Conservation (phyloP, 2,329 filamentous ascomycete species). For the Fusarium aywerte region DNA sequence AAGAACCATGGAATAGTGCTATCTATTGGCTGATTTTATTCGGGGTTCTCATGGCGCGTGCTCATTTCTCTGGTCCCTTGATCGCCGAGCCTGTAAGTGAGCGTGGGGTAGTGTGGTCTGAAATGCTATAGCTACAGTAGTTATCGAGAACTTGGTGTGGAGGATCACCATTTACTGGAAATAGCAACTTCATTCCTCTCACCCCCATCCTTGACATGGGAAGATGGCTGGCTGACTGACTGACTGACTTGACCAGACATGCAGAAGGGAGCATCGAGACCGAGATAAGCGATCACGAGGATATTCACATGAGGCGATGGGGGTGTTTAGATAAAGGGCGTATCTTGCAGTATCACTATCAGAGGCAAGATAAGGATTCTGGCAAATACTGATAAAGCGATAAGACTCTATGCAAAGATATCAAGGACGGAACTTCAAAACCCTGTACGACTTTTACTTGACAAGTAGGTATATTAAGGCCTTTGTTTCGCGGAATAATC, state of each 20-base stretch:
- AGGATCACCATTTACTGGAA: slow-evolving; percentile 15
- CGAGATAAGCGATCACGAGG: slow-evolving; percentile 33
- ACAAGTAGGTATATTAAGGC: not conserved
- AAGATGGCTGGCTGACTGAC: not conserved
- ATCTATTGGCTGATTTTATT: slow-evolving; percentile 21
- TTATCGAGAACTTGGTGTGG: slow-evolving; percentile 16
- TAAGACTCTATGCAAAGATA: not conserved
- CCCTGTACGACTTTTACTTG: not conserved
- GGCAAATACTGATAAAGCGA: slow-evolving; percentile 3
- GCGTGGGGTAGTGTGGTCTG: slow-evolving; percentile 19
- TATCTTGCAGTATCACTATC: not conserved
- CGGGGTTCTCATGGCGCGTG: slow-evolving; percentile 23
- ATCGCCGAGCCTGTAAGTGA: slow-evolving; percentile 24
- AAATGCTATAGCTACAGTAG: not conserved
- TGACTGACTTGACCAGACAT: not conserved
- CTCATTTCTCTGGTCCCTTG: slow-evolving; percentile 36
- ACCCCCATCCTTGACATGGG: not conserved
- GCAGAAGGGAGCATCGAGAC: not conserved
- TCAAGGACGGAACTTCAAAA: not conserved
- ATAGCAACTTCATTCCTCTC: slow-evolving; percentile 1
- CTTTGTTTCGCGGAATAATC: not conserved
- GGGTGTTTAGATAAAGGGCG: slow-evolving; percentile 22
- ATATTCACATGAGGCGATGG: slow-evolving; percentile 19
- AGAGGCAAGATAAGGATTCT: not conserved
- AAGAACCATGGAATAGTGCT: slow-evolving; percentile 1